Conservation (phyloP, 371 early-diverging fungal genomes). For the Capillidium heterosporum region DNA sequence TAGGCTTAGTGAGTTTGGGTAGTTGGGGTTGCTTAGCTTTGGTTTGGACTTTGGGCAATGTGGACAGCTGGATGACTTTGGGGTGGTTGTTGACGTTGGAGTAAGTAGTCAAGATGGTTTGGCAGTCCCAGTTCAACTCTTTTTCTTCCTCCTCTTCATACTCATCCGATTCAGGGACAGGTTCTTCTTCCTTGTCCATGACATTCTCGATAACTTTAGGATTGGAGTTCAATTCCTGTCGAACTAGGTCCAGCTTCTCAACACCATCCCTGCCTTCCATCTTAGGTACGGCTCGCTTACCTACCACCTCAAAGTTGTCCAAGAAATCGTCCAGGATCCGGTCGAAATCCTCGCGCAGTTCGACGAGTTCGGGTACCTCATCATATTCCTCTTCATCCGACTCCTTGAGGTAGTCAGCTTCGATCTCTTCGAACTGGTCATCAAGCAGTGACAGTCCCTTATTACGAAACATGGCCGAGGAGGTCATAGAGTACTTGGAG, state of each 20-base stretch:
- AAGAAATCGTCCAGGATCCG: slow-evolving; percentile 76
- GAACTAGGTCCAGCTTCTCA: slow-evolving; percentile 45
- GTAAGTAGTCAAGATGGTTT: slow-evolving; percentile 61
- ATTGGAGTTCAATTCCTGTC: slow-evolving; percentile 32
- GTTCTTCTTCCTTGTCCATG: slow-evolving; percentile 10
- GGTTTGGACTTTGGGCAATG: slow-evolving; percentile 26
- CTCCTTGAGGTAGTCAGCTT: slow-evolving; percentile 46
- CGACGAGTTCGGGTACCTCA: slow-evolving; percentile 18
- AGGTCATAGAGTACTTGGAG: slow-evolving; percentile 67
- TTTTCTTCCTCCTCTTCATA: slow-evolving; percentile 8
- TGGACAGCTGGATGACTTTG: slow-evolving; percentile 31
- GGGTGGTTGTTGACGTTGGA: slow-evolving; percentile 74
- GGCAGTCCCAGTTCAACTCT: slow-evolving; percentile 53
- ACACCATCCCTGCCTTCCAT: slow-evolving; percentile 39
- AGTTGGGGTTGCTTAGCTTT: slow-evolving; percentile 38
- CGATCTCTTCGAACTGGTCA: slow-evolving; percentile 76
- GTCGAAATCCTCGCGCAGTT: slow-evolving; percentile 40
- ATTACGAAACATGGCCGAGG: slow-evolving; percentile 84
- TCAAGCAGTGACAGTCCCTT: slow-evolving; percentile 69
- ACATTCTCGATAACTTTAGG: slow-evolving; percentile 14
- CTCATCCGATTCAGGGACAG: slow-evolving; percentile 10
- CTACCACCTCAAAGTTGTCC: slow-evolving; percentile 63
- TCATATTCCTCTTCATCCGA: slow-evolving; percentile 44
- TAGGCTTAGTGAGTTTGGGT: slow-evolving; percentile 27
- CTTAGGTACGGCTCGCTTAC: slow-evolving; percentile 39